phyloP scores from a whole-genome alignment of 371 early-diverging fungal species.

The Mortierella sp. region DNA sequence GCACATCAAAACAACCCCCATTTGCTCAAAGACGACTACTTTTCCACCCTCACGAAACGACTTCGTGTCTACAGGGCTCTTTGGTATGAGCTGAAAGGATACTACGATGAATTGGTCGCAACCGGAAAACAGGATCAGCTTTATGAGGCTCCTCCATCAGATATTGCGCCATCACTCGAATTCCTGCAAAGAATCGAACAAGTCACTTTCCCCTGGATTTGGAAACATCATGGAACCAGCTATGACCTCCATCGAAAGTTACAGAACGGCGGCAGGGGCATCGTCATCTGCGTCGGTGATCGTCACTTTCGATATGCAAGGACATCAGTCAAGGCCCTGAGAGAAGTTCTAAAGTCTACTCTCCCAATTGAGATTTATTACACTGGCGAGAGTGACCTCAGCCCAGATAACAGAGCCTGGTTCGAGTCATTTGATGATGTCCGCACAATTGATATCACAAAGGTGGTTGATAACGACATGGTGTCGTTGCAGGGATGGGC shows the following conservation, averaged over 20 bases:
- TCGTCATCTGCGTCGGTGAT: conserved; percentile 80
- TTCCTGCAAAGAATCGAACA: conserved; percentile 39
- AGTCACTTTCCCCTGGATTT: conserved; percentile 42
- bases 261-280: conserved; percentile 63
- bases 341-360: conserved; percentile 65
- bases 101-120: conserved; percentile 23
- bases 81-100: conserved; percentile 24
- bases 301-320: conserved; percentile 72
- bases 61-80: conserved; percentile 42
- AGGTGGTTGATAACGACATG: conserved; percentile 61
- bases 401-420: conserved; percentile 55
- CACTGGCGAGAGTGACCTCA: conserved; percentile 68
- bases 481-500: conserved; percentile 70
- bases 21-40: conserved; percentile 28
- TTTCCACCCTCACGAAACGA: conserved; percentile 36
- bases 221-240: conserved; percentile 20
- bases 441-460: conserved; percentile 62
- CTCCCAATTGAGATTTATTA: conserved; percentile 84
- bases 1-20: background rate
- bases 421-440: conserved; percentile 63
- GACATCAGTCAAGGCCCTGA: conserved; percentile 66
- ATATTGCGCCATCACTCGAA: conserved; percentile 43
- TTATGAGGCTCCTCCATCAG: conserved; percentile 30
- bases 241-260: conserved; percentile 24
- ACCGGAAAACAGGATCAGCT: conserved; percentile 19